Conservation (phyloP, 2,329 filamentous ascomycete genomes). For the Dissoconium aciculare region DNA sequence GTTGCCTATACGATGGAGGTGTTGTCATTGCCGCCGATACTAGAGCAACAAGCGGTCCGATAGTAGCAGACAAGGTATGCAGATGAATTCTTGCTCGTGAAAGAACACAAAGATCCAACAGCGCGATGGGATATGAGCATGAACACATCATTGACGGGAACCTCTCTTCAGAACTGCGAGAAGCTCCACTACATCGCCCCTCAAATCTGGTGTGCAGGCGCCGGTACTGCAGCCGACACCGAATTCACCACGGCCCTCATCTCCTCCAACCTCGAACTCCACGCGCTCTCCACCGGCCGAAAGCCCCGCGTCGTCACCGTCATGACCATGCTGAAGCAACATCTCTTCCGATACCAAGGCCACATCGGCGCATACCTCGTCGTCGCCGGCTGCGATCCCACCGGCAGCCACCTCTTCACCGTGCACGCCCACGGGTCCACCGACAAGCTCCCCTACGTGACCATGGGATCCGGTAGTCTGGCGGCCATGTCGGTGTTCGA, state of each 20-base stretch:
- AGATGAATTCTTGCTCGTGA: no score
- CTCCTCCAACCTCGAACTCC: constrained; percentile 95
- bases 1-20: constrained; percentile 89
- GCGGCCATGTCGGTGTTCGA: constrained; percentile 98
- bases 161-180: constrained; percentile 65
- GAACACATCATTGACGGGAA: no score
- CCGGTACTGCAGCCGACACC: constrained; percentile 92
- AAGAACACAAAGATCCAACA: no score
- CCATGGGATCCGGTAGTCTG: constrained; percentile 91
- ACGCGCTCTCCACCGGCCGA: constrained; percentile 88
- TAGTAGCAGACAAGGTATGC: constrained; percentile 86
- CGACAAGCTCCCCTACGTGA: constrained; percentile 97
- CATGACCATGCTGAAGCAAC: constrained; percentile 99
- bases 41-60: constrained; percentile 88
- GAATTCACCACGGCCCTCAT: constrained; percentile 98
- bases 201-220: constrained; percentile 98
- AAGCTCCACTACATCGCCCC: constrained; percentile 98
- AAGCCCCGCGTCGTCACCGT: constrained; percentile 95
- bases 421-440: constrained; percentile 97
- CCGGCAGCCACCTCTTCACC: constrained; percentile 87
- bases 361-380: constrained; percentile 97
- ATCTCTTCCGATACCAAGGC: constrained; percentile 96
- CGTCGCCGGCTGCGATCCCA: constrained; percentile 90
- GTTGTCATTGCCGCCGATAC: constrained; percentile 98
- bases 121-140: no score